A percentile compares a stretch with the other conserved stretches of the same genome.
These are phyloP conservation scores for Fragilaria radians DNA, from an alignment of 108 stramenopile species.

Conservation along the genomic window DNA sequence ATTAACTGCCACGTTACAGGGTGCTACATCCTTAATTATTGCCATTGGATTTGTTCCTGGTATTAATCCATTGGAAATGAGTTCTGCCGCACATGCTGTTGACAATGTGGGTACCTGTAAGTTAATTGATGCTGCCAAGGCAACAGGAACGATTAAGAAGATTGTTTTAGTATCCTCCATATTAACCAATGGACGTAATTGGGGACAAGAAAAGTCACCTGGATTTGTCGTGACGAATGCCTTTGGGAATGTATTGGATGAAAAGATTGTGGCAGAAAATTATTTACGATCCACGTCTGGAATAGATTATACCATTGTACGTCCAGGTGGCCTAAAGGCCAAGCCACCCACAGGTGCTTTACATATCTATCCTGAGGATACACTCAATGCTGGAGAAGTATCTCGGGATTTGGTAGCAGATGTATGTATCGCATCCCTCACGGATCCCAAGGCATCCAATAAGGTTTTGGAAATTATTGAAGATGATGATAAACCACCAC, in stretches of 20 bases:
- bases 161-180: conserved; percentile 76
- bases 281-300: conserved; percentile 41
- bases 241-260: conserved; percentile 75
- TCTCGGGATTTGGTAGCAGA: conserved; percentile 78
- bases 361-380: conserved; percentile 61
- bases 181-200: conserved; percentile 62
- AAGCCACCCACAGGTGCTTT: conserved; percentile 55
- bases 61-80: conserved; percentile 77
- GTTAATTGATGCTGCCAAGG: conserved; percentile 72
- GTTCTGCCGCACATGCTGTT: conserved; percentile 64
- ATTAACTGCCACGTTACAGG: conserved; percentile 35
- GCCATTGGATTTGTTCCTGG: conserved; percentile 72
- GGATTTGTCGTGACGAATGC: conserved; percentile 79
- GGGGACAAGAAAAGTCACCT: conserved; percentile 80
- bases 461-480: conserved; percentile 78
- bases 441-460: conserved; percentile 61
- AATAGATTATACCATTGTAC: conserved; percentile 79
- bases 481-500: conserved; percentile 35
- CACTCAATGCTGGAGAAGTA: conserved; percentile 67
- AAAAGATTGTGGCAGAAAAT: conserved; percentile 73
- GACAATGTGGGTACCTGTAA: conserved; percentile 76
- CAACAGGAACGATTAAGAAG: conserved; percentile 71
- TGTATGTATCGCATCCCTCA: conserved; percentile 73
- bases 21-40: conserved; percentile 65
- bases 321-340: conserved; percentile 76